These are phyloP conservation scores for Stygiomarasmius scandens DNA, from an alignment of 1,284 basidiomycete genomes.

Conservation along the genomic window DNA sequence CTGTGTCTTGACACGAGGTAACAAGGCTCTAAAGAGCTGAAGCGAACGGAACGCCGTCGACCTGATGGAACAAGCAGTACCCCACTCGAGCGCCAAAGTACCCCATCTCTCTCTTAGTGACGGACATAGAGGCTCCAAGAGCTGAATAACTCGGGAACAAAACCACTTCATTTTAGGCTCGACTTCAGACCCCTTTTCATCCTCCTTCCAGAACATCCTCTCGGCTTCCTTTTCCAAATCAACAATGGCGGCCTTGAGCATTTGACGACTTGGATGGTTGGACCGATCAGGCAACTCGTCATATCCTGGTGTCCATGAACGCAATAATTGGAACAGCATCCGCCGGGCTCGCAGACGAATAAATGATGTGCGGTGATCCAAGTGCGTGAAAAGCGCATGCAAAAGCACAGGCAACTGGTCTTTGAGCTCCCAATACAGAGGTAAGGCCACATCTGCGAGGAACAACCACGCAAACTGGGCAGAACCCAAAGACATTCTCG, in stretches of 20 bases:
- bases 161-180: conserved; percentile 73
- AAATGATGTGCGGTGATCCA: conserved; percentile 77
- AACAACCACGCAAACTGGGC: conserved; percentile 91
- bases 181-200: conserved; percentile 56
- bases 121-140: conserved; percentile 73
- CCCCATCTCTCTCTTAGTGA: conserved; percentile 80
- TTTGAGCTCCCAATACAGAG: conserved; percentile 76
- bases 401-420: conserved; percentile 76
- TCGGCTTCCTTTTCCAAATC: conserved; percentile 64
- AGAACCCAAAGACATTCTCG: conserved; percentile 68
- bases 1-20: conserved; percentile 69
- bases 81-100: conserved; percentile 81
- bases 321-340: conserved; percentile 81
- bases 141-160: conserved; percentile 65
- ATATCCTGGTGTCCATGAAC: conserved; percentile 77
- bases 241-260: conserved; percentile 54
- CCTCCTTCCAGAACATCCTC: conserved; percentile 73
- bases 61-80: conserved; percentile 85
- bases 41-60: conserved; percentile 88
- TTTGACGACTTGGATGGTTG: conserved; percentile 44
- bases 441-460: conserved; percentile 80
- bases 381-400: conserved; percentile 81
- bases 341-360: conserved; percentile 72
- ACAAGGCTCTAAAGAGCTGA: conserved; percentile 88
- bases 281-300: conserved; percentile 63